Evolutionary conservation across 352 stramenopile species (phyloP).

Genomic region (Vaucheria bursata): DNA sequence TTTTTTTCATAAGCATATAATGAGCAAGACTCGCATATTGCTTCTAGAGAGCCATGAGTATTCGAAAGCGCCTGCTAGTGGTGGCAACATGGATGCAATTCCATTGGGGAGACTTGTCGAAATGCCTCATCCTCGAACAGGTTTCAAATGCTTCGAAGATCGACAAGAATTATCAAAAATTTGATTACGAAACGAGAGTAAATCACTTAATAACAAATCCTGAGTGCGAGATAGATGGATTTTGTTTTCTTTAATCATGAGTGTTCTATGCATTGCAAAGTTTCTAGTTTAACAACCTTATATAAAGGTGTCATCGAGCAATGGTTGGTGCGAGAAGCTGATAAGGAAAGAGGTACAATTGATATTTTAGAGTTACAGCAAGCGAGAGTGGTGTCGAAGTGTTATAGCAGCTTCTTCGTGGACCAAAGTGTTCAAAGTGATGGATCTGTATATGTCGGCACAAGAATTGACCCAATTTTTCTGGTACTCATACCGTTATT

Average conservation of each 20-base stretch:
- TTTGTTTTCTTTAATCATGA: too few relatives aligned
- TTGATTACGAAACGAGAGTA: too few relatives aligned
- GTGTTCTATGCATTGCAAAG: too few relatives aligned
- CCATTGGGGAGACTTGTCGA: too few relatives aligned
- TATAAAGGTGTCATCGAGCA: background rate
- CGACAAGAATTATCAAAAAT: too few relatives aligned
- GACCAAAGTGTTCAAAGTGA: conserved; percentile 42
- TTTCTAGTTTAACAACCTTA: too few relatives aligned
- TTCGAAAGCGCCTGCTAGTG: too few relatives aligned
- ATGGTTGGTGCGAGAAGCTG: background rate
- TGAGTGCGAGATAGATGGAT: too few relatives aligned
- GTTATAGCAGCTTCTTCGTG: conserved; percentile 44
- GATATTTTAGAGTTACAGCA: conserved; percentile 39
- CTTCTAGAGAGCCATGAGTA: background rate
- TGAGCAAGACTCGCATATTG: conserved; percentile 5
- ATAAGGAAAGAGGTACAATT: background rate
- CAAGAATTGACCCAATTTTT: conserved; percentile 36
- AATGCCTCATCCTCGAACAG: too few relatives aligned
- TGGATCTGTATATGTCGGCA: conserved; percentile 28
- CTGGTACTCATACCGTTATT: conserved; percentile 34
- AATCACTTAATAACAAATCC: too few relatives aligned
- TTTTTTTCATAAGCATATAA: conserved; percentile 9
- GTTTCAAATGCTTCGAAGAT: too few relatives aligned
- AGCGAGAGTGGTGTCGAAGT: conserved; percentile 16
- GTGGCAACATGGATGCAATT: too few relatives aligned